Evolutionary conservation across 2,329 filamentous ascomycete genomes (phyloP).

Genomic region (Fusarium nygamai): DNA sequence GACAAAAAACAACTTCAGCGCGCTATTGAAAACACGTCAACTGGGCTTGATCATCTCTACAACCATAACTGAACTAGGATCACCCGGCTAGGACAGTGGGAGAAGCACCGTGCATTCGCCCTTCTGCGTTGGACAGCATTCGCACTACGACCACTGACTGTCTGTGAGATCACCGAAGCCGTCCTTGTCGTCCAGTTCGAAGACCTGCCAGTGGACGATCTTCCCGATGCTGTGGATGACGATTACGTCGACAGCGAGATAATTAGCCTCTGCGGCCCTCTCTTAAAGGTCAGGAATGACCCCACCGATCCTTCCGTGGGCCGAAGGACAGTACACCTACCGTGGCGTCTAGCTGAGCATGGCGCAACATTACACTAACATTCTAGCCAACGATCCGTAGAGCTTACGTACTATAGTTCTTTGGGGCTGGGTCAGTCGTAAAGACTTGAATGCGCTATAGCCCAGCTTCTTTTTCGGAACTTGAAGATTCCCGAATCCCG

Average conservation of each 20-base stretch:
- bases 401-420: too few species aligned
- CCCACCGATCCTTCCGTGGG: neutral
- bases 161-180: constrained; percentile 45
- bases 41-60: constrained; percentile 44
- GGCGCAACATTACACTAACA: too few species aligned
- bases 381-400: too few species aligned
- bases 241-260: constrained; percentile 46
- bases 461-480: too few species aligned
- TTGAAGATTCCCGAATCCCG: too few species aligned
- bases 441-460: too few species aligned
- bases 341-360: too few species aligned
- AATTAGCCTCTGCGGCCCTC: constrained; percentile 42
- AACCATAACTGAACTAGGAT: constrained; percentile 46
- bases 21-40: constrained; percentile 43
- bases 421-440: too few species aligned
- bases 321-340: constrained; percentile 18
- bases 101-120: constrained; percentile 40
- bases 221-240: constrained; percentile 44
- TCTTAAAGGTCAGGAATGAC: constrained; percentile 42
- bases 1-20: constrained; percentile 44
- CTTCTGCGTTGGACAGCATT: constrained; percentile 48
- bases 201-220: constrained; percentile 37
- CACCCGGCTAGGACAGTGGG: constrained; percentile 11
- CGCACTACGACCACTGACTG: constrained; percentile 39
- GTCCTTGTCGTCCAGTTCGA: constrained; percentile 29